These are phyloP conservation scores for Podila clonocystis DNA, from an alignment of 192 early-diverging fungal genomes.

Conservation along the genomic window DNA sequence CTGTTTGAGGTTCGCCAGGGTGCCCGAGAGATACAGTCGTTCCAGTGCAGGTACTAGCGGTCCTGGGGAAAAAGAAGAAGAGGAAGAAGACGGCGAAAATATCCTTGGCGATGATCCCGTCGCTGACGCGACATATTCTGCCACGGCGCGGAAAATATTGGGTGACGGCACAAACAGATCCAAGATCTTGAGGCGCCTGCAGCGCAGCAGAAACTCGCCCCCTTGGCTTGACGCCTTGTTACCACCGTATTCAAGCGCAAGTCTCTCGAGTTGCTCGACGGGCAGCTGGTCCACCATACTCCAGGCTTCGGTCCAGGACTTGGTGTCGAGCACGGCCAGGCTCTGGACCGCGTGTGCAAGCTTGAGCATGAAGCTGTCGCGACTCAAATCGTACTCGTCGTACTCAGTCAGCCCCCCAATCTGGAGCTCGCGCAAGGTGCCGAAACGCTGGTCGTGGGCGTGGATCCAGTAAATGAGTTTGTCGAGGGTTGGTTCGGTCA, in stretches of 20 bases:
- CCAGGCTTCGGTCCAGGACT: slow-evolving; percentile 40
- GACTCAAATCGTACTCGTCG: slow-evolving; percentile 3
- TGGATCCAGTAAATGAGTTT: slow-evolving; percentile 35
- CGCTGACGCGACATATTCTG: background rate
- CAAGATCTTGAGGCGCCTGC: slow-evolving; percentile 17
- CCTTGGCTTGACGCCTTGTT: slow-evolving; percentile 2
- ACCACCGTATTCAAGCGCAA: slow-evolving; percentile 38
- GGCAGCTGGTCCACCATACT: slow-evolving; percentile 28
- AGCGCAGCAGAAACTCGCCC: slow-evolving; percentile 12
- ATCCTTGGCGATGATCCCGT: background rate
- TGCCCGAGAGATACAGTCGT: slow-evolving; percentile 29
- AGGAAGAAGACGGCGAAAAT: background rate
- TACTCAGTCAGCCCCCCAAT: slow-evolving; percentile 26
- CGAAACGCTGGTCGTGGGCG: slow-evolving; percentile 15
- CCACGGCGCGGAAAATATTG: slow-evolving; percentile 18
- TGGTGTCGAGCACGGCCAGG: slow-evolving; percentile 20
- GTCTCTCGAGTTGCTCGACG: slow-evolving; percentile 14
- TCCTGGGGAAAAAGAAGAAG: background rate
- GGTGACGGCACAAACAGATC: slow-evolving; percentile 26
- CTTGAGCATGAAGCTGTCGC: slow-evolving; percentile 9
- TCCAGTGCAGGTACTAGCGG: slow-evolving; percentile 24
- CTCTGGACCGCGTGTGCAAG: slow-evolving; percentile 19
- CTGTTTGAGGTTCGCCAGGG: slow-evolving; percentile 13
- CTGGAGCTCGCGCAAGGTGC: slow-evolving; percentile 34
- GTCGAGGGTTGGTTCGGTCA: background rate